Percentiles rank a stretch among this genome's conserved stretches.
Evolutionary conservation across 805 yeast genomes (phyloP).

Genomic region (Saturnispora sanitii): DNA sequence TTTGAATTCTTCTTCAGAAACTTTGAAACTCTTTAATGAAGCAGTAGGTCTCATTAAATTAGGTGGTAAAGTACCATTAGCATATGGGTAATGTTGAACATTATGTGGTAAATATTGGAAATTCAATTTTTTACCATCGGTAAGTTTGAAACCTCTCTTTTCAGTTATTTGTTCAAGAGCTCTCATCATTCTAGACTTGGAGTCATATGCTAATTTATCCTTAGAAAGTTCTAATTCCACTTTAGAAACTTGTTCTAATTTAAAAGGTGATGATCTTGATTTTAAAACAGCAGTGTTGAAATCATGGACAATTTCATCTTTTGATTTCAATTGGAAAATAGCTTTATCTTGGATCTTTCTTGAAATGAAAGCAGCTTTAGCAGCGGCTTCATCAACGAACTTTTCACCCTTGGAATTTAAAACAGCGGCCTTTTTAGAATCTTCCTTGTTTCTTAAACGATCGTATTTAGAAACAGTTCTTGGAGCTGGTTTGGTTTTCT

Average conservation of each 20-base stretch:
- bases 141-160: slow-evolving; percentile 18
- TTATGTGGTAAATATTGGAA: slow-evolving; percentile 15
- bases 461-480: slow-evolving; percentile 14
- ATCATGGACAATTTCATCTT: not conserved
- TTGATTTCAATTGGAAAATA: slow-evolving; percentile 1
- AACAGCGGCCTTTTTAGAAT: not conserved
- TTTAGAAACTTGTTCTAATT: slow-evolving; percentile 1
- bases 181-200: slow-evolving; percentile 22
- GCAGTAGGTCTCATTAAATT: slow-evolving; percentile 14
- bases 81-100: slow-evolving; percentile 19
- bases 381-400: slow-evolving; percentile 9
- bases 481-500: slow-evolving; percentile 3
- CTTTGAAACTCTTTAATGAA: slow-evolving; percentile 10
- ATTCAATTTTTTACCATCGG: slow-evolving; percentile 9
- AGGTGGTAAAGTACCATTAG: slow-evolving; percentile 17
- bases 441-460: slow-evolving; percentile 10
- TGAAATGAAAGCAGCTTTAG: slow-evolving; percentile 11
- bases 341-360: slow-evolving; percentile 7
- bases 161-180: slow-evolving; percentile 21
- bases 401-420: slow-evolving; percentile 11
- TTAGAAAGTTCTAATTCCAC: slow-evolving; percentile 20
- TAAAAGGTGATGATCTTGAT: slow-evolving; percentile 1
- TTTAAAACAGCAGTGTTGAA: slow-evolving; percentile 9
- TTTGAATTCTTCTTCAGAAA: slow-evolving; percentile 17
- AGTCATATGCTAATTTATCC: slow-evolving; percentile 20